phyloP scores from a whole-genome alignment of 768 basidiomycete species.

The Trametes sanguinea region DNA sequence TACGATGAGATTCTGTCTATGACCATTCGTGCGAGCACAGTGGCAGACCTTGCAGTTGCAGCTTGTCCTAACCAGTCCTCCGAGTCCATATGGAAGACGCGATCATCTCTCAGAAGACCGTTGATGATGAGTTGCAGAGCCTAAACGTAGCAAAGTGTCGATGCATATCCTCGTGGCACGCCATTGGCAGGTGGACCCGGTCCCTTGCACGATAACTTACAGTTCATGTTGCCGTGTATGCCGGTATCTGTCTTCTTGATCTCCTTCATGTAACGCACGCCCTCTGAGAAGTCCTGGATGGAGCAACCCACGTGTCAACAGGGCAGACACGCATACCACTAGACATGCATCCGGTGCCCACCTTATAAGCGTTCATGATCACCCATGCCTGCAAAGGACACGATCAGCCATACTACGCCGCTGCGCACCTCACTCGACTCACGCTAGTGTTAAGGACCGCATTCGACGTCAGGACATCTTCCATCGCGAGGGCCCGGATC shows the following conservation, averaged over 20 bases:
- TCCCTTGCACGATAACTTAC: background rate
- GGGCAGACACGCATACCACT: background rate
- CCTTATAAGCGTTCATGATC: slow-evolving; percentile 26
- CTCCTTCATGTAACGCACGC: slow-evolving; percentile 22
- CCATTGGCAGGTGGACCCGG: background rate
- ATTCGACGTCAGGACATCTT: slow-evolving; percentile 18
- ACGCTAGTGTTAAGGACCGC: slow-evolving; percentile 17
- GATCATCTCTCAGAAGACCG: slow-evolving; percentile 41
- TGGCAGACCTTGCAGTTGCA: slow-evolving; percentile 40
- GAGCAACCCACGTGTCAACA: background rate
- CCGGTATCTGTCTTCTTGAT: slow-evolving; percentile 12
- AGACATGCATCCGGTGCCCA: slow-evolving; percentile 4
- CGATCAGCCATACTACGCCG: background rate
- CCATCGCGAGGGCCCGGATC: slow-evolving; percentile 25
- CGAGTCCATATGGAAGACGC: slow-evolving; percentile 40
- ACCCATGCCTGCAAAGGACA: slow-evolving; percentile 26
- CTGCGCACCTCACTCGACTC: background rate
- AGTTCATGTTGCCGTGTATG: slow-evolving; percentile 12
- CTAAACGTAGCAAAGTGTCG: slow-evolving; percentile 26
- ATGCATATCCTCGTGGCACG: background rate
- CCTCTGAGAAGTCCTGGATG: slow-evolving; percentile 23
- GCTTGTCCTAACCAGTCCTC: slow-evolving; percentile 37
- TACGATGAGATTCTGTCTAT: background rate
- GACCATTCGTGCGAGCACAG: background rate
- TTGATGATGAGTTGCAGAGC: slow-evolving; percentile 37